Base-by-base conservation (phyloP, 192 early-diverging fungal species). In the Chytriomyces confervae region DNA sequence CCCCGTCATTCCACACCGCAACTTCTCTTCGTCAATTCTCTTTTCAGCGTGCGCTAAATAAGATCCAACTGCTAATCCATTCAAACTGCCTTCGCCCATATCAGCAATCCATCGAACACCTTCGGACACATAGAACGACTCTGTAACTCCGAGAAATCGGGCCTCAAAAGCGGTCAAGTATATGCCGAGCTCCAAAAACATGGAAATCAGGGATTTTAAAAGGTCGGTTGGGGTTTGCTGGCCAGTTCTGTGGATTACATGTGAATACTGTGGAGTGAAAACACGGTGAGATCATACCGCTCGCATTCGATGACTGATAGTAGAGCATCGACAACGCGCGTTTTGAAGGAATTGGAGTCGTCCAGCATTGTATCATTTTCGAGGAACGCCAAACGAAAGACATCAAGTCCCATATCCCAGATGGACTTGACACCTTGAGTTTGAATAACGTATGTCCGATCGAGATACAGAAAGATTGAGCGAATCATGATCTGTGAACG, bases 391-490 rank as follows among this genome's bases (percentile, higher is more conserved):
- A 57, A 77, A 50, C 95, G 90, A 83, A 96, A 99, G 20, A 96
- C 84, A 46, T 89, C 87, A 62, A 97, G 86, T 6, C 96, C 95
- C 88, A 96, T 91, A 57, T 98, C 95, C 92, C 94, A 96, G 65
- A 97, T 79, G 20, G 91, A 91, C 64, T 83, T 80, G 6, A 93
- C 74, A 29, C 86, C 85, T 13, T 89, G 71, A 0, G 90, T 92
- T 62, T 95, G 92, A 47, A 95, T 84, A 20, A 94, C 92, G 81
- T 93, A 96, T 5, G 95, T 95, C 62, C 96, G 94, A 82, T 98
- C 96, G 63, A 98, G 83, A 76, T 95, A 96, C 66, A 98, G 83
- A 75, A 98, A 95, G 20, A 98, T 91, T 77, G 90, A 92, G 44
- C 92, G 86, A 53, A 97, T 94, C 85, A 93, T 83, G 5, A 83